Conservation (phyloP, 768 basidiomycete species). For the Jaapia argillacea region DNA sequence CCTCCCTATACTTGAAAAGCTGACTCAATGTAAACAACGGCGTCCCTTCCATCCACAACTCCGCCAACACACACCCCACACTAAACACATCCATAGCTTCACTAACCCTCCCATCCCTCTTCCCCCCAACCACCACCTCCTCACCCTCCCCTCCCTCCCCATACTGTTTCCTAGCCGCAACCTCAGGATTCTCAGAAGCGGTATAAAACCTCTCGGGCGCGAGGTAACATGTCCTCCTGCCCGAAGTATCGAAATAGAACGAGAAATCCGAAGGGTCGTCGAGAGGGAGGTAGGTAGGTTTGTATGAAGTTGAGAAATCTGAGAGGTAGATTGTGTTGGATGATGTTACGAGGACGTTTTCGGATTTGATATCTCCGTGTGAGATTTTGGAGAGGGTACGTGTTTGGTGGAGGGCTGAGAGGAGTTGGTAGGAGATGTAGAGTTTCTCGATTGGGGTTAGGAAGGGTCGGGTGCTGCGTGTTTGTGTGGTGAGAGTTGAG, state of each 20-base stretch:
- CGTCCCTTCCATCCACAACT: constrained; percentile 91
- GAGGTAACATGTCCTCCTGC: constrained; percentile 88
- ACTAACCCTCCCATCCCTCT: constrained; percentile 74
- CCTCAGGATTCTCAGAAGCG: constrained; percentile 53
- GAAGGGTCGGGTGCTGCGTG: constrained; percentile 85
- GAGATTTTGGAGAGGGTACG: constrained; percentile 81
- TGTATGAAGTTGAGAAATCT: constrained; percentile 88
- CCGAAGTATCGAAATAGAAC: constrained; percentile 95
- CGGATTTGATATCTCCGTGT: constrained; percentile 96
- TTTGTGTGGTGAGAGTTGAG: not conserved
- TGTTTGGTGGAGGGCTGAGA: constrained; percentile 76
- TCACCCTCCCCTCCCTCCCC: constrained; percentile 32
- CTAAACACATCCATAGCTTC: constrained; percentile 98
- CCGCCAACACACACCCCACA: constrained; percentile 88
- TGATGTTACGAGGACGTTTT: constrained; percentile 93
- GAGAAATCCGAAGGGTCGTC: constrained; percentile 98
- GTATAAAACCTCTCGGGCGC: constrained; percentile 95
- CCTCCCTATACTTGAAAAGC: constrained; percentile 87
- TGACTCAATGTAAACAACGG: constrained; percentile 91
- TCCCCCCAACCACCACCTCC: constrained; percentile 43
- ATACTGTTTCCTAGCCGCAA: constrained; percentile 52
- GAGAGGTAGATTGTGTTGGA: constrained; percentile 95
- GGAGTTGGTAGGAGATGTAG: constrained; percentile 93
- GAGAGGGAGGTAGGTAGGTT: constrained; percentile 89
- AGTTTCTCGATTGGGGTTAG: constrained; percentile 88